Evolutionary conservation across 805 yeast species (phyloP).

Genomic region (Grigorovia jiainica): DNA sequence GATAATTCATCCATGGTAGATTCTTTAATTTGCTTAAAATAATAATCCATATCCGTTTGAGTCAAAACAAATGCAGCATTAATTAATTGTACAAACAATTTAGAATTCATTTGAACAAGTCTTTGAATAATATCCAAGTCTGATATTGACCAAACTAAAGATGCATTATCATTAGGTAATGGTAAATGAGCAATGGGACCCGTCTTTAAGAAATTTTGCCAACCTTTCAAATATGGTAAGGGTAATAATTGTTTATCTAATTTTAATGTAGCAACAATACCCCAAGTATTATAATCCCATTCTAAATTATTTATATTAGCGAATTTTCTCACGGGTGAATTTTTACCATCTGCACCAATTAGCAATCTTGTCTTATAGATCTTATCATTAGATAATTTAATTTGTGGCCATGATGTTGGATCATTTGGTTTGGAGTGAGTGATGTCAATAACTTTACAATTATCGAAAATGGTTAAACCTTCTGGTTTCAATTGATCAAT

Average conservation of each 20-base stretch:
- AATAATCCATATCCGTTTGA: constrained; percentile 64
- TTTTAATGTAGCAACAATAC: constrained; percentile 84
- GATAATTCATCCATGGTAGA: constrained; percentile 5
- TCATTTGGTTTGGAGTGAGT: constrained; percentile 26
- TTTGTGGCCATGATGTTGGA: constrained; percentile 62
- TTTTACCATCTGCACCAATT: constrained; percentile 93
- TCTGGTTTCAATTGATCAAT: constrained; percentile 31
- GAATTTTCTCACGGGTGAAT: constrained; percentile 80
- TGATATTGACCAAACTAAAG: constrained; percentile 88
- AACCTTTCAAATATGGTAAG: constrained; percentile 64
- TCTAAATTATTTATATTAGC: constrained; percentile 82
- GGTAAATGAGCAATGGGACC: constrained; percentile 94
- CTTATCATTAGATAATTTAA: constrained; percentile 58
- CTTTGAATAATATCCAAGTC: constrained; percentile 64
- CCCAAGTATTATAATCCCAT: constrained; percentile 82
- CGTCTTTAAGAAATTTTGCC: constrained; percentile 85
- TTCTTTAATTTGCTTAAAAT: constrained; percentile 35
- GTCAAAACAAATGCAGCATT: constrained; percentile 83
- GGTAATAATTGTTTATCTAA: constrained; percentile 58
- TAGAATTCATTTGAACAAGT: constrained; percentile 48
- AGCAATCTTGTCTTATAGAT: constrained; percentile 58
- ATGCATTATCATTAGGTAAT: constrained; percentile 75
- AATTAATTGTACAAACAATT: constrained; percentile 56
- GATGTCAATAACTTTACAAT: constrained; percentile 58
- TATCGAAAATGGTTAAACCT: constrained; percentile 44